phyloP scores from a whole-genome alignment of 2,329 filamentous ascomycete species.

The Penicillium sp. region DNA sequence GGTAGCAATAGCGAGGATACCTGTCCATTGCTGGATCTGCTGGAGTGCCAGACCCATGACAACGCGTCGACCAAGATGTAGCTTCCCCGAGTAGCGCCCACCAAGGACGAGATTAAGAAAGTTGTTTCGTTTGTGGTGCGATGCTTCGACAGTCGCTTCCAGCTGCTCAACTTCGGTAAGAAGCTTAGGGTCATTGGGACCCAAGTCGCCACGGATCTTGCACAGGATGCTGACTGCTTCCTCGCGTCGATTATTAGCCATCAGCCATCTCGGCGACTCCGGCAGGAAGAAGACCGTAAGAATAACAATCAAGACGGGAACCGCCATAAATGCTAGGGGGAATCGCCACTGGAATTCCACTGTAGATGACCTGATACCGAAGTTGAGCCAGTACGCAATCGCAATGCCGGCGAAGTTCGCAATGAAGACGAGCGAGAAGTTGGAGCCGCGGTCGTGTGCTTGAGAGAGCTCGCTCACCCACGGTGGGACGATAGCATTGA shows the following conservation, averaged over 20 bases:
- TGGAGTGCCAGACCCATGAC: slow-evolving; percentile 47
- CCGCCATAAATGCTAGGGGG: slow-evolving; percentile 33
- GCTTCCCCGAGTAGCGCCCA: slow-evolving; percentile 37
- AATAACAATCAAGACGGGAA: slow-evolving; percentile 28
- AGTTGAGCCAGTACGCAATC: slow-evolving; percentile 36
- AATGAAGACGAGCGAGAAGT: slow-evolving; percentile 32
- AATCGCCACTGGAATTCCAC: slow-evolving; percentile 32
- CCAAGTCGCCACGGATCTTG: slow-evolving; percentile 35
- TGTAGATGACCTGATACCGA: slow-evolving; percentile 26
- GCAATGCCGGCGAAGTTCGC: slow-evolving; percentile 33
- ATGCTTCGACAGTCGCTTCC: slow-evolving; percentile 44
- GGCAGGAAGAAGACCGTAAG: slow-evolving; percentile 41
- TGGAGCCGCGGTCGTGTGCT: slow-evolving; percentile 31
- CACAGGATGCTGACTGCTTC: slow-evolving; percentile 41
- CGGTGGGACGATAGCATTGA: slow-evolving; percentile 33
- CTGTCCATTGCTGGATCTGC: slow-evolving; percentile 50
- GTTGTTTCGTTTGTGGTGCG: slow-evolving; percentile 42
- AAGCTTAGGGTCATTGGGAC: slow-evolving; percentile 36
- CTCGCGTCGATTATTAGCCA: slow-evolving; percentile 36
- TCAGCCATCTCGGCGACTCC: slow-evolving; percentile 50
- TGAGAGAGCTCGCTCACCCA: slow-evolving; percentile 31
- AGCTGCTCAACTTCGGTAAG: slow-evolving; percentile 44
- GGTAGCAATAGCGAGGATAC: slow-evolving; percentile 47
- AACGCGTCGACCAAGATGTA: slow-evolving; percentile 45
- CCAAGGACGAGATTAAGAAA: slow-evolving; percentile 45